Base-by-base conservation (phyloP, 352 stramenopile genomes). In the Phytophthora lateralis region DNA sequence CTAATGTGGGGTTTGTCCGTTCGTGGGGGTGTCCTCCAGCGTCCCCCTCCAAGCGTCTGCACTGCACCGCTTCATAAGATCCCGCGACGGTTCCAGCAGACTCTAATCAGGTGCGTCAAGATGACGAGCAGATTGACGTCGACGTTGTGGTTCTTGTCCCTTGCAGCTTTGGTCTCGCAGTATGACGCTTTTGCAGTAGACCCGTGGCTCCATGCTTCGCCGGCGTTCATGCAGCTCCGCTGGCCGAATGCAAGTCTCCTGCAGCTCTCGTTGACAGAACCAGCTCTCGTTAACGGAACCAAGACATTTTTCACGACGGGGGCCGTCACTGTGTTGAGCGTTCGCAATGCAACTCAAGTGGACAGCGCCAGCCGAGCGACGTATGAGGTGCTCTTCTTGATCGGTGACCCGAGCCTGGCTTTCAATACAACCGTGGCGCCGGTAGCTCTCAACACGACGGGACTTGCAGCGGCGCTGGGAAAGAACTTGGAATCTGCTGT, bases 161-260 rank as follows among this genome's bases (percentile, higher is more conserved):
- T 64, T 27, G 44, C 67, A 30, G 11, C 38, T 10, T 58, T 24
- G 38, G 38, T 64, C 7, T 52, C 29, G 30, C 39, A n/a, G 27
- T 34, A 52, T 46, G 35, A 7, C 8, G 30, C 50, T 20, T 8
- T 8, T n/a, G 32, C 46, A 18, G 27, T 27, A n/a, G 59, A 70
- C 7, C 3, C 46, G 3, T 70, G 62, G 62, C 26, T 66, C 6
- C 26, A 50, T 26, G 35, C 55, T 26, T 59, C 64, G 2, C 52
- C 58, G 11, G 35, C 41, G 39, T 72, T 72, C 21, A 21, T 67
- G 30, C 58, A 69, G 37, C 52, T 79, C 42, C 50, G 37, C 9
- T 79, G 71, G 71, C 27, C 58, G 11, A 62, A 67, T 47, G 65
- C 71, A 21, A 71, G 61, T 61, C 54, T 76, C 11, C 35, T 74